Conservation (phyloP, 1,284 basidiomycete genomes). For the Laetiporus sulphureus region DNA sequence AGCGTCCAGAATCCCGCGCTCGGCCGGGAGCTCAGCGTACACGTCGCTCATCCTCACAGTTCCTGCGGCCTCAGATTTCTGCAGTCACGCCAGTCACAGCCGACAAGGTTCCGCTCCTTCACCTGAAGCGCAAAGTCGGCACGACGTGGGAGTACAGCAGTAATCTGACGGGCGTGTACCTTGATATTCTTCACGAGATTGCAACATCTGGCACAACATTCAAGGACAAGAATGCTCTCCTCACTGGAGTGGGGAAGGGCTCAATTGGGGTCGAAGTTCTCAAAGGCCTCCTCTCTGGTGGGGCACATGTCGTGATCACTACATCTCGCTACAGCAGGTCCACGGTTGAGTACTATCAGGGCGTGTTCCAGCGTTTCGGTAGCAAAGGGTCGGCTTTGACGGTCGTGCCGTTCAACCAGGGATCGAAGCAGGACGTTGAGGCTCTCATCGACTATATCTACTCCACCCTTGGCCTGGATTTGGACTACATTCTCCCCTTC, state of each 20-base stretch:
- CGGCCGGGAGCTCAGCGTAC: slow-evolving; percentile 53
- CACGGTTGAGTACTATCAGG: slow-evolving; percentile 97
- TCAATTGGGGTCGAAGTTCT: slow-evolving; percentile 97
- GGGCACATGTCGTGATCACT: slow-evolving; percentile 94
- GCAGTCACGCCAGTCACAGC: slow-evolving; percentile 75
- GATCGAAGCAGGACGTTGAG: slow-evolving; percentile 96
- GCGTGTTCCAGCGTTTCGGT: slow-evolving; percentile 94
- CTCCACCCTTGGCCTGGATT: slow-evolving; percentile 87
- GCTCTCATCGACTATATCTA: slow-evolving; percentile 98
- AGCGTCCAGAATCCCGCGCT: slow-evolving; percentile 50
- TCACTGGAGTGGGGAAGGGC: slow-evolving; percentile 96
- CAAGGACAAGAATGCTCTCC: slow-evolving; percentile 96
- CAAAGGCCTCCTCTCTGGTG: slow-evolving; percentile 93
- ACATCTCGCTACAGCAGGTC: slow-evolving; percentile 93
- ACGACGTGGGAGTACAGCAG: slow-evolving; percentile 94
- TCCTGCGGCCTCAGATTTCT: slow-evolving; percentile 84
- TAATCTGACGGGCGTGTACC: slow-evolving; percentile 93
- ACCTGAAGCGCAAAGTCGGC: slow-evolving; percentile 97
- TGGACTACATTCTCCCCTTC: slow-evolving; percentile 98
- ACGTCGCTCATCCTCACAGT: slow-evolving; percentile 88
- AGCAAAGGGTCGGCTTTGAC: slow-evolving; percentile 93
- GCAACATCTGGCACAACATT: slow-evolving; percentile 97
- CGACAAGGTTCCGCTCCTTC: slow-evolving; percentile 90
- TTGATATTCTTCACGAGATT: slow-evolving; percentile 96
- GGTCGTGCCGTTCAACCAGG: slow-evolving; percentile 98